phyloP scores from a whole-genome alignment of 23 red algal species.

The Gracilaria domingensis region DNA sequence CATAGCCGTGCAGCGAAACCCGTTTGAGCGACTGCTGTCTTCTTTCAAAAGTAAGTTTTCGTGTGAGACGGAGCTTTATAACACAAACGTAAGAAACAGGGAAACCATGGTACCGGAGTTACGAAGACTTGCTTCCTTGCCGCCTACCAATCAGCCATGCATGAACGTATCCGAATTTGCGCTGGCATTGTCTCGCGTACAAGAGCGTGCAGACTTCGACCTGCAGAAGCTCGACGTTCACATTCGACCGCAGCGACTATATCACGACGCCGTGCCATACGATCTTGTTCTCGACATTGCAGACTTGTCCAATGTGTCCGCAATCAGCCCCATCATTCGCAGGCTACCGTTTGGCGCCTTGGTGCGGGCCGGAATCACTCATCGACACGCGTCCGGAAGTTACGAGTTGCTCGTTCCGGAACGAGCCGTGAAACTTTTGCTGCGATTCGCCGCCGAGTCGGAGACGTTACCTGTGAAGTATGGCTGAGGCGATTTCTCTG shows the following conservation, averaged over 20 bases:
- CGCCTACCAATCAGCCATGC: not conserved
- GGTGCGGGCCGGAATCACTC: not conserved
- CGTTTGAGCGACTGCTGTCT: conserved; percentile 42
- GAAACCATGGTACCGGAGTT: not conserved
- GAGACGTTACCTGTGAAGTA: not conserved
- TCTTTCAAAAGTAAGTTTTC: conserved; percentile 25
- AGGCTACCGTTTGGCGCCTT: conserved; percentile 4
- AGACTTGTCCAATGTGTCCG: not conserved
- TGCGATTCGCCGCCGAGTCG: not conserved
- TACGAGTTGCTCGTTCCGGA: not conserved
- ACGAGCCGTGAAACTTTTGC: not conserved
- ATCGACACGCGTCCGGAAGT: not conserved
- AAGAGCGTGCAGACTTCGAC: not conserved
- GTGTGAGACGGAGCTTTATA: not conserved
- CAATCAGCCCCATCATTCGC: not conserved
- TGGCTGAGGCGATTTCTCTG: no score
- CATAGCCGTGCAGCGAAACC: conserved; percentile 22
- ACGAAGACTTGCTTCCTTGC: not conserved
- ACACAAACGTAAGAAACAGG: conserved; percentile 9
- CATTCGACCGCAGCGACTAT: no score
- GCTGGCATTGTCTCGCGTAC: not conserved
- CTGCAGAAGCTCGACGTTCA: conserved; percentile 1
- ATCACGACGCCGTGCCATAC: no score
- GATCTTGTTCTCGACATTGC: conserved; percentile 4
- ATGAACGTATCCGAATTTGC: conserved; percentile 33